Conservation (phyloP, 768 basidiomycete species). For the Boletus tomentosulus region DNA sequence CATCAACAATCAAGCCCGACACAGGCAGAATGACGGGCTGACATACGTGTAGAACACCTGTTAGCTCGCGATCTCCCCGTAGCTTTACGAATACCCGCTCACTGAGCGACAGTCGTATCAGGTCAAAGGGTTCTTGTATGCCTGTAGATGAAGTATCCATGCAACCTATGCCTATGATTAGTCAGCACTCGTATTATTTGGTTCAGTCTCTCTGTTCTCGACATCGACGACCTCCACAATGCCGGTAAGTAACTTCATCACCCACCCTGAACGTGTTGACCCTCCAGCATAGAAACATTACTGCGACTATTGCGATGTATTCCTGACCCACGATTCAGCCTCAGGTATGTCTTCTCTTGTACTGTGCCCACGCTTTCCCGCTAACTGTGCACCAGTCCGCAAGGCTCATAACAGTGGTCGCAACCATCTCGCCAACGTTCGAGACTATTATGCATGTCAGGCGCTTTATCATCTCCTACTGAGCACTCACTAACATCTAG, state of each 20-base stretch:
- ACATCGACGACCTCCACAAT: slow-evolving; percentile 35
- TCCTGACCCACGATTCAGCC: slow-evolving; percentile 90
- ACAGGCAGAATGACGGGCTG: not conserved
- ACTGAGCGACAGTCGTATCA: slow-evolving; percentile 91
- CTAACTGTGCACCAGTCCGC: slow-evolving; percentile 55
- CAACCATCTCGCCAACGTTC: slow-evolving; percentile 94
- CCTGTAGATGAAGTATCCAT: slow-evolving; percentile 73
- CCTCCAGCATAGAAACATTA: slow-evolving; percentile 70
- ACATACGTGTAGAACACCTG: slow-evolving; percentile 88
- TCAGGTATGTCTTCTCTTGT: slow-evolving; percentile 53
- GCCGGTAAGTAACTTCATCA: slow-evolving; percentile 51
- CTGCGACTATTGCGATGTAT: slow-evolving; percentile 92
- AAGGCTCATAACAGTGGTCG: slow-evolving; percentile 98
- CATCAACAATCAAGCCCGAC: slow-evolving; percentile 5
- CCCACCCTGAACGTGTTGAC: slow-evolving; percentile 5
- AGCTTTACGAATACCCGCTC: slow-evolving; percentile 99
- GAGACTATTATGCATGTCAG: slow-evolving; percentile 95
- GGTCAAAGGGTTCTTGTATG: slow-evolving; percentile 95
- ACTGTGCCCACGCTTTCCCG: not conserved
- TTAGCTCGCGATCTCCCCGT: slow-evolving; percentile 87
- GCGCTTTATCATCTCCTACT: not conserved
- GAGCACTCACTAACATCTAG: slow-evolving; percentile 8
- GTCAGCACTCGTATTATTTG: slow-evolving; percentile 24
- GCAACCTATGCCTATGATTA: slow-evolving; percentile 17
- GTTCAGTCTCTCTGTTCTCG: slow-evolving; percentile 14